Evolutionary conservation across 2,329 filamentous ascomycete genomes (phyloP).

Genomic region (Aspergillus udagawae): DNA sequence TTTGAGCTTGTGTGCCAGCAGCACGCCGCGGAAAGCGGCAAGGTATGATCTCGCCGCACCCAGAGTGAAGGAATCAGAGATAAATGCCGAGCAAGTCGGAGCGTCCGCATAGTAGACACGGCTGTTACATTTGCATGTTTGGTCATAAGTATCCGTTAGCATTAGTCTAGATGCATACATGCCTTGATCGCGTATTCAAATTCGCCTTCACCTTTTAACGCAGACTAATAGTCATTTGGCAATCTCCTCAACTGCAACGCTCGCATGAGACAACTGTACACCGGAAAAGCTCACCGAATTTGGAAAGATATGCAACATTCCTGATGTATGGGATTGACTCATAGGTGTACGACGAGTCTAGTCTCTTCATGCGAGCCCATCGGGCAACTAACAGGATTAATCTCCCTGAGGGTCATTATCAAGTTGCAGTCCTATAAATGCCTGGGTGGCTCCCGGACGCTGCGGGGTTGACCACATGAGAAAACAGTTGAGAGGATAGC

Average conservation of each 20-base stretch:
- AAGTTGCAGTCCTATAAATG: not conserved
- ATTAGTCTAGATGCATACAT: no score
- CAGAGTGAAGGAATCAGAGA: conserved; percentile 6
- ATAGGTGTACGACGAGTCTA: no score
- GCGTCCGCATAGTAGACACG: conserved; percentile 1
- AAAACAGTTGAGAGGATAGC: not conserved
- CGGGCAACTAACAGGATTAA: no score
- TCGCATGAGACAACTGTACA: not conserved
- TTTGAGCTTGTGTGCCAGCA: conserved; percentile 44
- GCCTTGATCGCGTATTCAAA: not conserved
- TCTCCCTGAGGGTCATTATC: not conserved
- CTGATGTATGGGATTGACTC: not conserved
- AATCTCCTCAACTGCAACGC: no score
- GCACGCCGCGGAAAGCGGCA: conserved; percentile 34
- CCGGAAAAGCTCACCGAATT: conserved; percentile 16
- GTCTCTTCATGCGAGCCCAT: no score
- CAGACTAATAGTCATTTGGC: no score
- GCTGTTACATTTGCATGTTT: no score
- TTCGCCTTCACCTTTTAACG: not conserved
- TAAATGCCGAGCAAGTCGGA: not conserved
- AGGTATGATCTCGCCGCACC: conserved; percentile 1
- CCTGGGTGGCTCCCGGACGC: not conserved
- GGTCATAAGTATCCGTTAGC: no score
- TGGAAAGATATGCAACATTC: conserved; percentile 5
- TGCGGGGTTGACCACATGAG: no score